Percentiles rank a stretch among this genome's conserved stretches.
phyloP scores from a whole-genome alignment of 345 rosid genomes.

The Eucalyptus pauciflora region DNA sequence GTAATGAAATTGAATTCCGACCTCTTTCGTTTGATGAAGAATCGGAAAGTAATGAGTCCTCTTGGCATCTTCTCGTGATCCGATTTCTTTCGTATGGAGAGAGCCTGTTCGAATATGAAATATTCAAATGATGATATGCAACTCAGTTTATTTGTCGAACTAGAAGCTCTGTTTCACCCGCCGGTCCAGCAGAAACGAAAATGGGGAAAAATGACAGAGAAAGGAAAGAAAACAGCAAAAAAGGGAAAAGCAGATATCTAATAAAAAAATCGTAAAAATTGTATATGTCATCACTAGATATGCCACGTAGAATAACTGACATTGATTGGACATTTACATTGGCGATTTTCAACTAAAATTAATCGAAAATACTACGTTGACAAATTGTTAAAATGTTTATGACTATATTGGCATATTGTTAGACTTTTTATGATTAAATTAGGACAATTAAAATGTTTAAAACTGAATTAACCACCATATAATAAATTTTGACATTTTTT shows the following conservation, averaged over 20 bases:
- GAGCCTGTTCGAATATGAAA: no score
- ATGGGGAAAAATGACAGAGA: no score
- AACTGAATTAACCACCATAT: background rate
- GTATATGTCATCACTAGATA: fast-evolving
- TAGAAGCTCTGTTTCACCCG: no score
- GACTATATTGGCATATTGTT: fast-evolving
- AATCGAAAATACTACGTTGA: no score
- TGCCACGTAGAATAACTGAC: background rate
- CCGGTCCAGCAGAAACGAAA: no score
- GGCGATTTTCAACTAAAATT: no score
- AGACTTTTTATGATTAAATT: background rate
- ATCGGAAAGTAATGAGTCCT: background rate
- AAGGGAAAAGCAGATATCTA: no score
- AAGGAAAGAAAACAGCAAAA: background rate
- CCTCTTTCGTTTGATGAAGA: background rate
- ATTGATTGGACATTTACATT: no score
- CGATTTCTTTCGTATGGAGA: background rate
- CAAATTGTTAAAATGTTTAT: background rate
- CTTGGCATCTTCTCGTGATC: background rate
- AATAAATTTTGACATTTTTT: background rate
- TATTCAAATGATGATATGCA: no score
- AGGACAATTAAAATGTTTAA: background rate
- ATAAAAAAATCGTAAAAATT: background rate
- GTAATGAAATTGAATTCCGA: no score
- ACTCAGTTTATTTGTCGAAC: no score